phyloP scores from a whole-genome alignment of 139 green algal genomes.

The Micractinium sp. region DNA sequence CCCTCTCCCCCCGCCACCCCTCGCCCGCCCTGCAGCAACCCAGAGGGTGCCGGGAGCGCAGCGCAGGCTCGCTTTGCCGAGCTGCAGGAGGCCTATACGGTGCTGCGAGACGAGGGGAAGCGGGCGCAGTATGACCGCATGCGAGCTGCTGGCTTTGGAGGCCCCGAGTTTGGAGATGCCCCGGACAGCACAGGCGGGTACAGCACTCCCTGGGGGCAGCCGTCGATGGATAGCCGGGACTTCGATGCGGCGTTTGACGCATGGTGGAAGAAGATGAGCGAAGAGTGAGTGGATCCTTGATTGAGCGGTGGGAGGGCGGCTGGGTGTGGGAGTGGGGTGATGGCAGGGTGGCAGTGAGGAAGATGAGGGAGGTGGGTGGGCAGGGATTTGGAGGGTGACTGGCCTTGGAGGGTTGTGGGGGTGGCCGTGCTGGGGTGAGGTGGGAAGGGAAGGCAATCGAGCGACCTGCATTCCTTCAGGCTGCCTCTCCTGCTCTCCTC shows the following conservation, averaged over 20 bases:
- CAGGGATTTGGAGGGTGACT: background rate
- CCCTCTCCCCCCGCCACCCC: background rate
- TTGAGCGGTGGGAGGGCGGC: too few relatives aligned
- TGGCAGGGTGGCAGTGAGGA: too few relatives aligned
- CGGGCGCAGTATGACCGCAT: constrained; percentile 40
- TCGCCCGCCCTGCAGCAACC: constrained; percentile 20
- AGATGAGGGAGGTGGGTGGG: background rate
- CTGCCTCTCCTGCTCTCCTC: too few relatives aligned
- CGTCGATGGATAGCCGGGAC: background rate
- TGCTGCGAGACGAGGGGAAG: constrained; percentile 29
- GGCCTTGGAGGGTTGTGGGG: background rate
- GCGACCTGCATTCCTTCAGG: too few relatives aligned
- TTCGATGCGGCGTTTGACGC: constrained; percentile 37
- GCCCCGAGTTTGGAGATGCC: background rate
- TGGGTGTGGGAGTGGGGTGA: background rate
- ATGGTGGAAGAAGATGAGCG: constrained; percentile 37
- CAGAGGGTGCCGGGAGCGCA: background rate
- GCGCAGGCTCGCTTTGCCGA: constrained; percentile 17
- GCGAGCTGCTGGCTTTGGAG: background rate
- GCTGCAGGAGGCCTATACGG: constrained; percentile 34
- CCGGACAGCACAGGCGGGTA: background rate
- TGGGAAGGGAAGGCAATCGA: too few relatives aligned
- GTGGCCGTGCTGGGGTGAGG: background rate
- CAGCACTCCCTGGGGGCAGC: constrained; percentile 1
- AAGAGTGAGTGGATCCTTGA: constrained; percentile 36